Conservation (phyloP, 2,329 filamentous ascomycete species). For the Dryadomyces sulphureus region DNA sequence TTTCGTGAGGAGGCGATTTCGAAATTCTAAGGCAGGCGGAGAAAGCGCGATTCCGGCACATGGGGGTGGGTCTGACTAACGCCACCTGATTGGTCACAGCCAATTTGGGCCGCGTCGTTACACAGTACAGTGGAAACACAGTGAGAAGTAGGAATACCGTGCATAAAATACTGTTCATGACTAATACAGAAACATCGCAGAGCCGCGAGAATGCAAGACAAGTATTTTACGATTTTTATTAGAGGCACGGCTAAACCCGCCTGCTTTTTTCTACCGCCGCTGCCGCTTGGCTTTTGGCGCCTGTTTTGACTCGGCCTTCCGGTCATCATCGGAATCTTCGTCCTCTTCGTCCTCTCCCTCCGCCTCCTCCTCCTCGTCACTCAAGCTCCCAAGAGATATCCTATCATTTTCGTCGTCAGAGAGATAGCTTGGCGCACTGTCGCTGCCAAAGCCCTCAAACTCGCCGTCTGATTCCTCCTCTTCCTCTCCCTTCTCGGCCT, state of each 20-base stretch:
- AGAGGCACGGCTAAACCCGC: too few species aligned
- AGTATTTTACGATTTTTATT: too few species aligned
- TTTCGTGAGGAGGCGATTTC: not conserved
- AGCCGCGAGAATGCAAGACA: too few species aligned
- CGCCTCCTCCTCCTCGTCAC: conserved; percentile 8
- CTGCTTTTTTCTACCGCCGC: conserved; percentile 4
- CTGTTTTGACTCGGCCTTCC: not conserved
- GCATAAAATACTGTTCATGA: not conserved
- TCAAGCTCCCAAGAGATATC: conserved; percentile 12
- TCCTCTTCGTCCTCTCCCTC: conserved; percentile 4
- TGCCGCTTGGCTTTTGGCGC: not conserved
- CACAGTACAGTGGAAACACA: not conserved
- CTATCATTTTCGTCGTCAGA: conserved; percentile 9
- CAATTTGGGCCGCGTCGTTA: not conserved
- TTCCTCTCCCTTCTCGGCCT: conserved; percentile 51
- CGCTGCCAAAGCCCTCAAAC: conserved; percentile 34
- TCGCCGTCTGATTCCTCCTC: conserved; percentile 26
- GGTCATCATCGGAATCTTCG: too few species aligned
- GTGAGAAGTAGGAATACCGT: not conserved
- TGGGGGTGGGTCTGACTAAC: not conserved
- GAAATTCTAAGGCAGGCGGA: not conserved
- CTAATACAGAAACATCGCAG: too few species aligned
- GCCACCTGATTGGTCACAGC: not conserved
- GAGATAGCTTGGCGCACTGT: conserved; percentile 19
- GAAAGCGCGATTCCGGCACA: conserved; percentile 1